These are phyloP conservation scores for Houttuynia cordata DNA, from an alignment of 164 flowering plant genomes.

Conservation along the genomic window DNA sequence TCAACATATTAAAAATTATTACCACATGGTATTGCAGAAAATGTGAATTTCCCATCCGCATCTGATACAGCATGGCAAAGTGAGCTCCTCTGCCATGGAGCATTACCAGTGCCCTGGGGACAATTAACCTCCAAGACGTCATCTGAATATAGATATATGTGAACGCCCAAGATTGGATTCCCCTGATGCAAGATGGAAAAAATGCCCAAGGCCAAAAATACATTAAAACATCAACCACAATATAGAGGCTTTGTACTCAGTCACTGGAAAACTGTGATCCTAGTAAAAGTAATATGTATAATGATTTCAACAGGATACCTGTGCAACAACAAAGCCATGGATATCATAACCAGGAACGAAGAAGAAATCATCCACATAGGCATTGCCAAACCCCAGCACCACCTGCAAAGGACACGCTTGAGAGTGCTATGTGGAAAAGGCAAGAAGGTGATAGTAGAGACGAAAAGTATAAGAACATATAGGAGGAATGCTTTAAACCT, in stretches of 20 bases:
- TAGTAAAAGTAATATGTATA: no score
- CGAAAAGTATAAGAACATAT: background rate
- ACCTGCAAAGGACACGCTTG: slow-evolving; percentile 36
- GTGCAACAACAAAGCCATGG: slow-evolving; percentile 84
- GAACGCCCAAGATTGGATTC: slow-evolving; percentile 94
- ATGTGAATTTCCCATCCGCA: slow-evolving; percentile 76
- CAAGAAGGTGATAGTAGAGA: background rate
- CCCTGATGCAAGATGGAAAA: slow-evolving; percentile 42
- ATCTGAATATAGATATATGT: slow-evolving; percentile 69
- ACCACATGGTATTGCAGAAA: slow-evolving; percentile 87
- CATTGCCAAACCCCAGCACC: slow-evolving; percentile 81
- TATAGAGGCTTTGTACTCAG: no score
- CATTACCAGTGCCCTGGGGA: slow-evolving; percentile 64
- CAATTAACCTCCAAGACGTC: slow-evolving; percentile 70
- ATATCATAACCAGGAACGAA: slow-evolving; percentile 80
- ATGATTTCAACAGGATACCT: slow-evolving; percentile 32
- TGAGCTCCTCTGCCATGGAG: slow-evolving; percentile 50
- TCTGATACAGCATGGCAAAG: slow-evolving; percentile 90
- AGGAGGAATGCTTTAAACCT: slow-evolving; percentile 34
- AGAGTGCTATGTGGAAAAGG: no score
- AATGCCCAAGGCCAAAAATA: background rate
- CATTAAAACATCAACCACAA: background rate
- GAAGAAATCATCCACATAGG: slow-evolving; percentile 60
- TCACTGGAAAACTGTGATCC: background rate
- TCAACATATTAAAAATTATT: slow-evolving; percentile 14